A percentile compares a stretch with the other conserved stretches of the same genome.
phyloP scores from a whole-genome alignment of 2,329 filamentous ascomycete genomes.

The Beauveria australis region DNA sequence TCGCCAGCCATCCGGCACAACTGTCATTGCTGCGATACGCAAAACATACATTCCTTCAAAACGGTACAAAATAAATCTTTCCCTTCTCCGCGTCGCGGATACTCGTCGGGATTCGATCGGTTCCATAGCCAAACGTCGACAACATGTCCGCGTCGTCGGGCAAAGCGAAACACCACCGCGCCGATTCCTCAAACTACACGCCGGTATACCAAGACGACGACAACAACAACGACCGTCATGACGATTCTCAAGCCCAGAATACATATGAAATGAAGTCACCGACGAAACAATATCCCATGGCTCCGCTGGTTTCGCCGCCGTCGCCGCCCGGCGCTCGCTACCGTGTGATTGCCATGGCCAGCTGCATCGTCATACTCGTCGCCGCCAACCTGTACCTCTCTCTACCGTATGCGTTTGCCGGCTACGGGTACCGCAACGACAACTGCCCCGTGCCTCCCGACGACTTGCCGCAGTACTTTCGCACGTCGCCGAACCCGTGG shows the following conservation, averaged over 20 bases:
- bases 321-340: constrained; percentile 16
- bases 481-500: constrained; percentile 52
- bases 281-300: not conserved
- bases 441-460: constrained; percentile 24
- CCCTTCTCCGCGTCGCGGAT: not conserved
- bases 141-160: constrained; percentile 5
- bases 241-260: not conserved
- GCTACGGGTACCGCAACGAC: not conserved
- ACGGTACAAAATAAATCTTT: no score
- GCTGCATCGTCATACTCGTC: constrained; percentile 28
- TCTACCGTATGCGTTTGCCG: constrained; percentile 23
- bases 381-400: constrained; percentile 29
- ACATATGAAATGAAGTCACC: not conserved
- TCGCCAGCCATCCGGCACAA: not conserved
- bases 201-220: constrained; percentile 26
- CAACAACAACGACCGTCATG: constrained; percentile 9
- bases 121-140: not conserved
- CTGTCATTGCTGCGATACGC: not conserved
- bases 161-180: not conserved
- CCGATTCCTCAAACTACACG: constrained; percentile 21
- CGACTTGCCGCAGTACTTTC: constrained; percentile 54
- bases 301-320: constrained; percentile 2
- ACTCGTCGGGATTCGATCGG: not conserved
- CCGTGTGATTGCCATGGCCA: constrained; percentile 23
- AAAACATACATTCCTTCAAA: no score